These are phyloP conservation scores for Penicillium sp. DNA, from an alignment of 2,329 filamentous ascomycete genomes.

Conservation along the genomic window DNA sequence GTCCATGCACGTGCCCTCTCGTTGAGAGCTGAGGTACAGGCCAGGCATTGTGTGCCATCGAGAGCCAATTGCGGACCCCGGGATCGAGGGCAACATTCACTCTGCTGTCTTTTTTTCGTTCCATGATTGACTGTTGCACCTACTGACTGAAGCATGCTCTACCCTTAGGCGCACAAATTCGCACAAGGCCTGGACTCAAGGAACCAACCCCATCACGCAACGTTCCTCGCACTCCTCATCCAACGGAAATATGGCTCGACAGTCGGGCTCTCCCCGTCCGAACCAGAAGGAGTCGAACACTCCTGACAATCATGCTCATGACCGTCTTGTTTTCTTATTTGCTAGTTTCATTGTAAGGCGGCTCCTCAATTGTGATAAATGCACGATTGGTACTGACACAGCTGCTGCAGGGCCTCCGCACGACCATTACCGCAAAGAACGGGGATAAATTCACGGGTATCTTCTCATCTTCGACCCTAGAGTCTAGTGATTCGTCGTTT, in stretches of 20 bases:
- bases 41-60: conserved; percentile 13
- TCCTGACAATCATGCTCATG: conserved; percentile 59
- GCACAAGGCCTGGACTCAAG: conserved; percentile 61
- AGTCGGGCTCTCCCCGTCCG: conserved; percentile 39
- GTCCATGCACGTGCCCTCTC: conserved; percentile 16
- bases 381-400: conserved; percentile 15
- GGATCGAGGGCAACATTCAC: conserved; percentile 2
- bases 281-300: conserved; percentile 51
- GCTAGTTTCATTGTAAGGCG: conserved; percentile 58
- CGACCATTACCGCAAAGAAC: conserved; percentile 57
- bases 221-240: conserved; percentile 50
- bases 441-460: conserved; percentile 63
- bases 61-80: conserved; percentile 19
- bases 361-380: neutral
- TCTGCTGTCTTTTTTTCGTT: conserved; percentile 1
- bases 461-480: conserved; percentile 57
- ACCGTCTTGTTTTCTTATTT: conserved; percentile 59
- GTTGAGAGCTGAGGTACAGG: conserved; percentile 9
- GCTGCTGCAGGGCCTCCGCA: conserved; percentile 52
- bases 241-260: conserved; percentile 54
- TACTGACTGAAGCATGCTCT: conserved; percentile 24
- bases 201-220: conserved; percentile 62
- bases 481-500: conserved; percentile 55
- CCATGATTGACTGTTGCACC: conserved; percentile 5
- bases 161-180: conserved; percentile 51